phyloP scores from a whole-genome alignment of 331 rosid genomes.

The Malus hybrid region DNA sequence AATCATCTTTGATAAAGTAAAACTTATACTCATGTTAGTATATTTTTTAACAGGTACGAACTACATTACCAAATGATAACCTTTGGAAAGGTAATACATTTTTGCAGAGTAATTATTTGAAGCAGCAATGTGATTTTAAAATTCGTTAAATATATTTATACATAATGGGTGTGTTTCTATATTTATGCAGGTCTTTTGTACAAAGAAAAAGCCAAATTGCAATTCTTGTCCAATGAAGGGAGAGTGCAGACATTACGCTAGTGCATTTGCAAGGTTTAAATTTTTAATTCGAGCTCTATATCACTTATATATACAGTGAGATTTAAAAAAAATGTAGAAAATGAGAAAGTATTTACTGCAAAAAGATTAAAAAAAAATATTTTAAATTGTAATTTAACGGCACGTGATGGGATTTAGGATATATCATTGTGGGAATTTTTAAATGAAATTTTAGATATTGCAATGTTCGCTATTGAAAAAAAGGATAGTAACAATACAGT shows the following conservation, averaged over 20 bases:
- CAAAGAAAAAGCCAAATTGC: conserved; percentile 76
- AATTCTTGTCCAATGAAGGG: conserved; percentile 81
- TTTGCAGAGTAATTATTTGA: background rate
- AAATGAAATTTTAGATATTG: background rate
- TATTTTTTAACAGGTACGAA: conserved; percentile 55
- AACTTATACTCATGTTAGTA: conserved; percentile 15
- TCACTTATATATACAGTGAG: background rate
- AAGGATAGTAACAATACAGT: background rate
- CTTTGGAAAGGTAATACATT: conserved; percentile 67
- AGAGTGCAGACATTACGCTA: conserved; percentile 82
- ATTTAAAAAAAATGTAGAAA: background rate
- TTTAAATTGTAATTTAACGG: background rate
- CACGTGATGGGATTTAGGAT: background rate
- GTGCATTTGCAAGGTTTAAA: conserved; percentile 71
- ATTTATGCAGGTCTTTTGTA: conserved; percentile 71
- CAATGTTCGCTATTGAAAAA: background rate
- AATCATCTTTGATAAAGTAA: background rate
- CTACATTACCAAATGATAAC: conserved; percentile 91
- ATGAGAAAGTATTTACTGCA: too few relatives aligned
- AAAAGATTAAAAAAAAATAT: too few relatives aligned
- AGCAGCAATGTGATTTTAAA: background rate
- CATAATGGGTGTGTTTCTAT: background rate
- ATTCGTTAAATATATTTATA: background rate
- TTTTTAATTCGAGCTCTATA: background rate
- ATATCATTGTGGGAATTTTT: background rate